Conservation (phyloP, 2,329 filamentous ascomycete species). For the Phymatotrichopsis omnivora region DNA sequence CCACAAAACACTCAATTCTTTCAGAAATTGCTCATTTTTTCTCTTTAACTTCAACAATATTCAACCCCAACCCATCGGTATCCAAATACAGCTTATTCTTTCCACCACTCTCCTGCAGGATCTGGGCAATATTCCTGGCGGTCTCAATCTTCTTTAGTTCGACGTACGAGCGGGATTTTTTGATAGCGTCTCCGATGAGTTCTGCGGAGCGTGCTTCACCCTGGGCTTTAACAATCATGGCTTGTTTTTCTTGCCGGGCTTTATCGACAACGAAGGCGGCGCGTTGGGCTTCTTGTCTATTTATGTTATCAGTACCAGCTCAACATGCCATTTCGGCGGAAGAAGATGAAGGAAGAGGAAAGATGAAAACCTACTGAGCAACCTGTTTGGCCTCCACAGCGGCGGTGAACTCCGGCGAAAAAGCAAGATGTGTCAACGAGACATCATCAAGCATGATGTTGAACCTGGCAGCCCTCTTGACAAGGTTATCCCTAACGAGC, state of each 20-base stretch:
- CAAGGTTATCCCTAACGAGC: conserved; percentile 85
- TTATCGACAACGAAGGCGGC: conserved; percentile 98
- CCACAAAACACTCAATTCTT: not conserved
- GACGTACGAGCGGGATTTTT: conserved; percentile 96
- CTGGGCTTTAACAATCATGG: conserved; percentile 94
- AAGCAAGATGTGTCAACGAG: conserved; percentile 74
- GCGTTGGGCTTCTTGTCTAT: conserved; percentile 85
- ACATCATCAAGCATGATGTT: conserved; percentile 98
- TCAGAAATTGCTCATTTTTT: conserved; percentile 11
- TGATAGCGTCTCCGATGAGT: conserved; percentile 97
- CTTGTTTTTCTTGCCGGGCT: conserved; percentile 98
- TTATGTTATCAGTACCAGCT: too few species aligned
- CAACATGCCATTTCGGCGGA: not conserved
- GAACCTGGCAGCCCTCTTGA: conserved; percentile 82
- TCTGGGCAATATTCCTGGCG: conserved; percentile 73
- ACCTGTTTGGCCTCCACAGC: conserved; percentile 66
- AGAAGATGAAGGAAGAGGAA: conserved; percentile 44
- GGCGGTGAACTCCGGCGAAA: conserved; percentile 63
- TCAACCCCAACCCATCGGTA: conserved; percentile 78
- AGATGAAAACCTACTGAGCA: conserved; percentile 41
- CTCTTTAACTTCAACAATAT: conserved; percentile 46
- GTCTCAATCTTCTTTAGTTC: conserved; percentile 98
- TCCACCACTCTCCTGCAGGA: conserved; percentile 74
- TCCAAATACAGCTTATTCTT: conserved; percentile 94
- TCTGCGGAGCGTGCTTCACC: conserved; percentile 97